These are phyloP conservation scores for Eudorina sp. DNA, from an alignment of 139 green algal species.

Conservation along the genomic window DNA sequence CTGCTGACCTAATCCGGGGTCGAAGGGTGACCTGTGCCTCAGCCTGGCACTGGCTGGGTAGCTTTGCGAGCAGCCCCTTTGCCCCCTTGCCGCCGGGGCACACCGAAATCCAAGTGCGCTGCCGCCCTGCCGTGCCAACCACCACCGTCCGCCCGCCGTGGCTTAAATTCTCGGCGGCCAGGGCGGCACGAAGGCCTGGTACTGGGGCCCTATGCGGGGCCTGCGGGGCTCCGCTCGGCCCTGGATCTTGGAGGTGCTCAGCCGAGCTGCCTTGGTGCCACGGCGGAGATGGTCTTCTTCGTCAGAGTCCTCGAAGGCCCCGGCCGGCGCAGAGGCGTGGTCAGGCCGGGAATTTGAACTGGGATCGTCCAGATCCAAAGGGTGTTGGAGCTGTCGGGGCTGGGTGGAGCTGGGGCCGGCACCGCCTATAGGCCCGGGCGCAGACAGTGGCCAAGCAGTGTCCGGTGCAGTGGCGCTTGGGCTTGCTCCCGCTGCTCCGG, in stretches of 20 bases:
- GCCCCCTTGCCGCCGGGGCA: not conserved
- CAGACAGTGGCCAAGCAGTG: too few species aligned
- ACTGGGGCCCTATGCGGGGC: slow-evolving; percentile 53
- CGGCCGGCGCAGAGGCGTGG: too few species aligned
- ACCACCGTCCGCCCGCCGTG: too few species aligned
- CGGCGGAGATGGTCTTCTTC: not conserved
- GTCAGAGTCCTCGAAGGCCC: not conserved
- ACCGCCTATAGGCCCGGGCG: too few species aligned
- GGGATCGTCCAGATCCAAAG: not conserved
- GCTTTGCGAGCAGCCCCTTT: not conserved
- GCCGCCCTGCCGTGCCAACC: not conserved
- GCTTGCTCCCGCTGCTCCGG: not conserved
- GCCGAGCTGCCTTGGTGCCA: slow-evolving; percentile 3
- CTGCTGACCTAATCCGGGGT: too few species aligned
- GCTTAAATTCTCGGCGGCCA: slow-evolving; percentile 31
- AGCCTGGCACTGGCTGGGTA: too few species aligned
- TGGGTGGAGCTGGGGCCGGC: not conserved
- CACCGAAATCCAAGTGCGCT: not conserved
- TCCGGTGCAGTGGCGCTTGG: not conserved
- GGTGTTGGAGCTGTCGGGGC: not conserved
- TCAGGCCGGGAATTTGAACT: not conserved
- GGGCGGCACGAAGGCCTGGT: slow-evolving; percentile 48
- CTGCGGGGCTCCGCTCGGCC: slow-evolving; percentile 29
- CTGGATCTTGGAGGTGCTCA: slow-evolving; percentile 31
- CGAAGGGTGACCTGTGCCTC: too few species aligned